Evolutionary conservation across 495 filamentous ascomycete genomes (phyloP), one percentile per base, ranked within the genome.

Genomic region (Mytilinidion resinicola): DNA sequence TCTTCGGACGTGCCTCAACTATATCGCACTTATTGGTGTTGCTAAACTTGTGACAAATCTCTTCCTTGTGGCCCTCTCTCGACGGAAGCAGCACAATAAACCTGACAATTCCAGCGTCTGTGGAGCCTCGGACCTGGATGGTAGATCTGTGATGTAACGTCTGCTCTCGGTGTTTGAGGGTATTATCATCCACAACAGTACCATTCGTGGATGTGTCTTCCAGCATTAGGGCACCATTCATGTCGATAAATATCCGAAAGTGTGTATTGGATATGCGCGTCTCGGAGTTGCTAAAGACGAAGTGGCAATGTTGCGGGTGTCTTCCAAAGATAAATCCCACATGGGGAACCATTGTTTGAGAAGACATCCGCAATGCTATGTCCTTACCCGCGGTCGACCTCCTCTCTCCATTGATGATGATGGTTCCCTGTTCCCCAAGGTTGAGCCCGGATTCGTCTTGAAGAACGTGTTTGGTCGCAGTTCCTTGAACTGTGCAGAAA

Each of bases 191-290:
- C 47, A 98, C 90, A 37, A 88, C 70, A 8, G 95, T 97, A 20
- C 93, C 93, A 62, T 96, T 97, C 0, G 90, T 95, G 0, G 93
- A 97, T 53, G 80, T 79, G 61, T 98, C 93, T 69, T 95, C 84
- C 5, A 97, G 72, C 91, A 98, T 95, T 62, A 96, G 74, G 43
- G 86, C 82, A 11, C 83, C 88, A 47, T 87, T 80, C 3, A 81
- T 72, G 56, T 89, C 97, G 51, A 96, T 72, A 65, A 85, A 95
- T 54, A 98, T 95, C 35, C 89, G 84, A 69, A 96, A 98, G 66
- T 98, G 93, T 10, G 82, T 76, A 67, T 96, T 96, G 72, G 91
- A 96, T 38, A 97, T 76, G 17, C 84, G 80, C 52, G 72, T 81
- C 53, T 76, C 70, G 1, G 81, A 77, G 49, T 85, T 77, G 43